These are phyloP conservation scores for Apostasia shenzhenica DNA, from an alignment of 106 monocot species.

Conservation along the genomic window DNA sequence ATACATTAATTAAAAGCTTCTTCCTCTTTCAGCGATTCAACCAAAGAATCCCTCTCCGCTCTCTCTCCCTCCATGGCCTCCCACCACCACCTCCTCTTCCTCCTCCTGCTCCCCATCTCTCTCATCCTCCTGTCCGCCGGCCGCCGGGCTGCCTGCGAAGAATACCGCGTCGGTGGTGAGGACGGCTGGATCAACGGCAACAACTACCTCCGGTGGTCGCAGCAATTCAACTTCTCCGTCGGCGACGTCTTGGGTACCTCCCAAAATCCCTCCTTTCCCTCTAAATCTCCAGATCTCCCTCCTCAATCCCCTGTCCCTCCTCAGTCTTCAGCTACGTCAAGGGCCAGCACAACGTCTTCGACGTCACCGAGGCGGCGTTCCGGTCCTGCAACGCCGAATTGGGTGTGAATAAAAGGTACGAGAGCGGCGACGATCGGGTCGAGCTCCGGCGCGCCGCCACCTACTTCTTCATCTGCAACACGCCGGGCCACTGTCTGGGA, in stretches of 20 bases:
- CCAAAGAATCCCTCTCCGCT: too few species aligned
- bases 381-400: constrained; percentile 19
- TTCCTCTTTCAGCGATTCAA: too few species aligned
- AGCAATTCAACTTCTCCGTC: constrained; percentile 39
- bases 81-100: too few species aligned
- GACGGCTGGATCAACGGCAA: constrained; percentile 28
- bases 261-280: not conserved
- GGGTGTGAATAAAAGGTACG: constrained; percentile 6
- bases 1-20: too few species aligned
- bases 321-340: constrained; percentile 34
- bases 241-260: constrained; percentile 29
- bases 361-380: constrained; percentile 28
- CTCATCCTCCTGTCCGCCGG: too few species aligned
- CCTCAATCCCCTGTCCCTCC: not conserved
- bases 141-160: not conserved
- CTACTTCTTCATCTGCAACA: constrained; percentile 32
- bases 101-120: too few species aligned
- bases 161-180: constrained; percentile 36
- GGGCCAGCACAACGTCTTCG: constrained; percentile 30
- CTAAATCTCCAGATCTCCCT: not conserved
- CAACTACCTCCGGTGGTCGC: constrained; percentile 36
- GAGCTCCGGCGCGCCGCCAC: constrained; percentile 7
- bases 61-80: too few species aligned
- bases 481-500: constrained; percentile 30
- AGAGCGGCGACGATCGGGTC: constrained; percentile 25